These are phyloP conservation scores for Cyberlindnera mississippiensis DNA, from an alignment of 805 yeast species.

Conservation along the genomic window DNA sequence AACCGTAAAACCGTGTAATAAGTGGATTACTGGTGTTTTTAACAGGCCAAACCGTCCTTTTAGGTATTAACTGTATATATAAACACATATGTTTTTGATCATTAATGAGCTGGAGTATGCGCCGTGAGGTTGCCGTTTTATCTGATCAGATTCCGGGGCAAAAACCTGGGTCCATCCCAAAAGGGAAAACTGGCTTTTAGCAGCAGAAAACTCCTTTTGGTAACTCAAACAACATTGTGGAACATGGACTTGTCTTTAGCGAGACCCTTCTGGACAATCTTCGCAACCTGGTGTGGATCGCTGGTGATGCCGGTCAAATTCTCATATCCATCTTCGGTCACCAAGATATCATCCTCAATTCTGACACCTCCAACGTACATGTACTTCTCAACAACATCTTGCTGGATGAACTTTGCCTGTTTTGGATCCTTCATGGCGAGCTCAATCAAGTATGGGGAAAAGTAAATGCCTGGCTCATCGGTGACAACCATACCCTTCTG, in stretches of 20 bases:
- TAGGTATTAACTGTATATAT: too few relatives aligned
- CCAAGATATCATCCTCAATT: conserved; percentile 87
- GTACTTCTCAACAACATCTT: conserved; percentile 66
- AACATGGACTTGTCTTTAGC: conserved; percentile 58
- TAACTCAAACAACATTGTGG: conserved; percentile 38
- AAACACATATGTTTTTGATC: too few relatives aligned
- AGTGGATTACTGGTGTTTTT: not conserved
- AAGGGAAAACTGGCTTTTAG: too few relatives aligned
- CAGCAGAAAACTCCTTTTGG: too few relatives aligned
- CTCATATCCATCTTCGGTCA: conserved; percentile 74
- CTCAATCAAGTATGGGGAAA: conserved; percentile 75
- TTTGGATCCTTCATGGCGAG: conserved; percentile 47
- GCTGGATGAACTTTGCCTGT: conserved; percentile 43
- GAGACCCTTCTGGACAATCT: conserved; percentile 69
- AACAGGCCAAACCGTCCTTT: not conserved
- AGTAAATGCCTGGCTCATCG: conserved; percentile 93
- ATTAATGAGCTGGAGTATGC: too few relatives aligned
- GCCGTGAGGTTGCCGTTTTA: too few relatives aligned
- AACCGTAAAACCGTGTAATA: too few relatives aligned
- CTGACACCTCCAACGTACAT: conserved; percentile 95
- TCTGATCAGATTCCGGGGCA: too few relatives aligned
- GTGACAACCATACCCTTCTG: conserved; percentile 82
- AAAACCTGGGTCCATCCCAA: too few relatives aligned
- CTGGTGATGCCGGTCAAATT: conserved; percentile 79
- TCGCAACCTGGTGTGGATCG: conserved; percentile 78